Base-by-base conservation (phyloP, 2,329 filamentous ascomycete genomes). In the Ophiostoma pallidulum region DNA sequence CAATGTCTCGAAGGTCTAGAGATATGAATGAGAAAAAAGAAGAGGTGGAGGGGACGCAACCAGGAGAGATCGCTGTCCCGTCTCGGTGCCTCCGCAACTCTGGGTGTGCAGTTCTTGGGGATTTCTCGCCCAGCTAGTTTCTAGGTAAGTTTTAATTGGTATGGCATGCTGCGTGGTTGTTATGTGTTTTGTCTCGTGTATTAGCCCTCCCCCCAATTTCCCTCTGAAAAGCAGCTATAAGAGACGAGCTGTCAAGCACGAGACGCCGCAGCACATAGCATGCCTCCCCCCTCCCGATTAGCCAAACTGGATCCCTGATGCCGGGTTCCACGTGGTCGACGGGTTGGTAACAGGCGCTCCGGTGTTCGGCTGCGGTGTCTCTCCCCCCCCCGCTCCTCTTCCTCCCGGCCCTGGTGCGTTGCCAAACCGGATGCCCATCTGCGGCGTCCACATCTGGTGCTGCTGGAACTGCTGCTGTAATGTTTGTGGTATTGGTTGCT, bases 391-490 rank as follows among this genome's bases (percentile, higher is more conserved):
- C 56, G 59, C 26, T 57, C 59, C 33, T 57, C 52, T 45, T 55
- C 57, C 33, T 33, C 56, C 40, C 10, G 59, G 56, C 52, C 55
- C 53, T 13, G 66, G 58, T 14, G 67, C 53, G 4, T 67, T 73
- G 1, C 77, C 78, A 63, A 95, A 94, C 49, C 80, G 82, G 57
- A 94, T 92, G 0, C 84, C 85, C 72, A 86, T 82, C 2, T 83
- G 81, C 0, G 88, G 86, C 47, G 78, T 82, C 89, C 89, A 95
- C 62, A 86, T 80, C 7, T 63, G 37, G 19, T 45, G 52, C 32
- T 50, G 53, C 31, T 44, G 48, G 8, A 24, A 41, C 18, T 49
- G 47, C 20, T 42, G 48, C 22, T 41, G 47, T 10, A 47, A 46
- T 3, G 33, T 3, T 16, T 19, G 35, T 7, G 45, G 36, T 7